Base-by-base conservation (phyloP, 2,329 filamentous ascomycete species). In the Beauveria asiatica region DNA sequence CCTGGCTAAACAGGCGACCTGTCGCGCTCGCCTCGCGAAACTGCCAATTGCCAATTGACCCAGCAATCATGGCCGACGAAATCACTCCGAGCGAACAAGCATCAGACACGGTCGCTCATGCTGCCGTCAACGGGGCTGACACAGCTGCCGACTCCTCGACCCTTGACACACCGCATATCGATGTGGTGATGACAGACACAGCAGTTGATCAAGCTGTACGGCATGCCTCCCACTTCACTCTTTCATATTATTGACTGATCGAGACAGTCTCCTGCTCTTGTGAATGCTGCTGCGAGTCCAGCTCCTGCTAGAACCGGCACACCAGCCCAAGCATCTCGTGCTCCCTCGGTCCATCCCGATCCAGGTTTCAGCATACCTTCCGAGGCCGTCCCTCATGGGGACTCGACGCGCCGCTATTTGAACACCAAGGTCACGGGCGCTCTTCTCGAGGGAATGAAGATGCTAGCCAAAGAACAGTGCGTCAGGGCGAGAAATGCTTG, bases 381-480 rank as follows among this genome's bases (percentile, higher is more conserved):
- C 13, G 81, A 87, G 67, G 80, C 84, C 16, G 78, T 82, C 1
- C 73, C 80, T 1, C 85, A 90, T 67, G 87, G 88, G 51, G 88
- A 87, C 23, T 84, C 86, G 1, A 84, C 84, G 5, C 81, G 88
- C 49, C 81, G 83, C 67, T 92, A 90, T 70, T 73, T 92, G 65
- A 91, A 91, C 68, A 79, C 80, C 53, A 89, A 85, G 66, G 81
- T 92, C 45, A 88, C 87, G 0, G 83, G 83, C 1, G 80, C 82
- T 27, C 68, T 92, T 61, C 74, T 91, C 44, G 87, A 91, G 67
- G 88, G 87, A 25, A 88, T 92, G 86, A 91, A 90, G 75, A 73
- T 80, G 59, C 70, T 92, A 62, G 86, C 86, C 5, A 85, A 83
- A 65, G 85, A 90, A 46, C 83, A 87, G 88, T 90, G 73, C 68